phyloP scores from a whole-genome alignment of 2,329 filamentous ascomycete species.

The Diaporthe amygdali region DNA sequence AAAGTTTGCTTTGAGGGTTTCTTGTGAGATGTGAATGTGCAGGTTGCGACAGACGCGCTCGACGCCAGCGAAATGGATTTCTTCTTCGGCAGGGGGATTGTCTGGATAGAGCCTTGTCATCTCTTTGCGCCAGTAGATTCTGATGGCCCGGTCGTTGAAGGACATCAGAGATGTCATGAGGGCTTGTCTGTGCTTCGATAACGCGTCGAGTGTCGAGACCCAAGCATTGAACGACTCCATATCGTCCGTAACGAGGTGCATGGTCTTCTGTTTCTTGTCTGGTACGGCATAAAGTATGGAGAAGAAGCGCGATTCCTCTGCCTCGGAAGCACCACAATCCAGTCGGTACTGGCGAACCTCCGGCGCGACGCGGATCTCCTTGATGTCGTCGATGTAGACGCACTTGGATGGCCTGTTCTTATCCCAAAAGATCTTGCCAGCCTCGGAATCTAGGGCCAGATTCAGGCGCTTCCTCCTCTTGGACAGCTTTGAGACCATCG shows the following conservation, averaged over 20 bases:
- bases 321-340: conserved; percentile 74
- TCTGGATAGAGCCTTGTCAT: conserved; percentile 72
- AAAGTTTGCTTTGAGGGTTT: conserved; percentile 77
- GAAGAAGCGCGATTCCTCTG: conserved; percentile 78
- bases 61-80: conserved; percentile 78
- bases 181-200: conserved; percentile 85
- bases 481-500: conserved; percentile 80
- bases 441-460: conserved; percentile 77
- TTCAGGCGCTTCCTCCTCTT: conserved; percentile 78
- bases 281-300: conserved; percentile 86
- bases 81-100: conserved; percentile 62
- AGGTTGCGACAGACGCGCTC: conserved; percentile 86
- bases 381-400: conserved; percentile 94
- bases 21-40: conserved; percentile 87
- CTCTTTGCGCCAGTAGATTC: conserved; percentile 84
- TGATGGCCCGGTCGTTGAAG: conserved; percentile 82
- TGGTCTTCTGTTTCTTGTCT: conserved; percentile 81
- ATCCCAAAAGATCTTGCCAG: conserved; percentile 90
- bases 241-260: conserved; percentile 85
- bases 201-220: conserved; percentile 82
- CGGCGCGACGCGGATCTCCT: conserved; percentile 81
- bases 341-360: conserved; percentile 90
- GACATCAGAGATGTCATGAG: conserved; percentile 89
- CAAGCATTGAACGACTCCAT: conserved; percentile 76
- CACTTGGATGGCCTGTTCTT: conserved; percentile 77